Evolutionary conservation across 495 filamentous ascomycete genomes (phyloP), one percentile per base, ranked within the genome.

Genomic region (Thermochaetoides thermophila): DNA sequence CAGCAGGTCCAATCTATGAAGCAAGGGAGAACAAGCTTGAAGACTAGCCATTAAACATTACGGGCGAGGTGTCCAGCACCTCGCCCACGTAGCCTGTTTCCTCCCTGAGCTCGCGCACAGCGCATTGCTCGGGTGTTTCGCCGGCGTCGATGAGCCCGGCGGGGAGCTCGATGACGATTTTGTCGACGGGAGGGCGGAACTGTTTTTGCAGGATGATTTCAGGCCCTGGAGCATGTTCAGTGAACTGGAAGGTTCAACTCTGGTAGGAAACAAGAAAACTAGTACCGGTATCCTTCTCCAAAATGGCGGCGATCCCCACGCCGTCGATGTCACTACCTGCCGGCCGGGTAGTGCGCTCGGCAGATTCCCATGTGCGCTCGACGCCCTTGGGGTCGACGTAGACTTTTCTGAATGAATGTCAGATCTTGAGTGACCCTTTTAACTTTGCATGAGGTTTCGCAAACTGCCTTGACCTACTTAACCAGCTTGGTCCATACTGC

Each of bases 31-130:
- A 7, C 7, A 4, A 17, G 52, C 64, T 31, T 50, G 21, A 24
- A 24, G 21, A 24, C 21, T 6, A 24, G 78, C 81, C 83, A 49
- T 89, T 87, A 36, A 78, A 91, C 82, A 91, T 87, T 13, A 91
- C 55, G 18, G 77, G 72, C 35, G 76, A 82, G 7, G 69, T 70
- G 50, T 78, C 66, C 26, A 68, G 56, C 1, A 69, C 74, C 21
- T 72, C 64, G 12, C 79, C 85, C 19, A 83, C 69, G 51, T 89
- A 95, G 4, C 89, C 89, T 0, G 89, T 94, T 57, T 97, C 89
- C 55, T 97, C 89, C 43, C 73, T 84, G 38, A 97, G 63, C 49
- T 95, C 86, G n/a, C 86, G 64, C 10, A 92, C 66, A 6, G 86
- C 86, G 34, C 79, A 79, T 38, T 80, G 54, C 45, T 85, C 79